These are phyloP conservation scores for Sporothrix phasma DNA, from an alignment of 2,329 filamentous ascomycete species.

Conservation along the genomic window DNA sequence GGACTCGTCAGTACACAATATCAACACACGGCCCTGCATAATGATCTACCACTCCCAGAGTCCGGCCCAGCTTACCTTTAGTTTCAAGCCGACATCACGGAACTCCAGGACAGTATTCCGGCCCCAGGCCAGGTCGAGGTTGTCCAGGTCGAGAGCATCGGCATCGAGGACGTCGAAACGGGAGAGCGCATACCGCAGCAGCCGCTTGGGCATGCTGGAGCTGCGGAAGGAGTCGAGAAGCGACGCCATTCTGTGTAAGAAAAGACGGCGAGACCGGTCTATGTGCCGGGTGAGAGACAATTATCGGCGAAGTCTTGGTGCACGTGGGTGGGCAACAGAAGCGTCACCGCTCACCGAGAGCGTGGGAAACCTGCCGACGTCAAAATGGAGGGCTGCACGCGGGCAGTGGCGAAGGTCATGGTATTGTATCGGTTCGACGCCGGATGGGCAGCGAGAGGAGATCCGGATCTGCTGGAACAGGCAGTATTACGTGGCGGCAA, in stretches of 20 bases:
- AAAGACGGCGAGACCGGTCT: background rate
- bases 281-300: background rate
- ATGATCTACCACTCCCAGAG: too few relatives aligned
- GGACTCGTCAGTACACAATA: background rate
- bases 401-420: conserved; percentile 17
- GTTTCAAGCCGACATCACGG: conserved; percentile 70
- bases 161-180: conserved; percentile 81
- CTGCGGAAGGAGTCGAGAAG: conserved; percentile 56
- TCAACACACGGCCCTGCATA: too few relatives aligned
- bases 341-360: conserved; percentile 13
- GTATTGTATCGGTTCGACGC: conserved; percentile 4
- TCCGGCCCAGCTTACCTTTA: conserved; percentile 49
- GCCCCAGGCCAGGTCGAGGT: conserved; percentile 74
- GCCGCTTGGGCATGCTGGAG: conserved; percentile 76
- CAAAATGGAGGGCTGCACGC: conserved; percentile 12
- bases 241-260: conserved; percentile 52
- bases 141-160: conserved; percentile 74
- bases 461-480: background rate
- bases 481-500: background rate
- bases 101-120: conserved; percentile 76
- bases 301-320: background rate
- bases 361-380: conserved; percentile 2
- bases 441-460: background rate
- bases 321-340: background rate
- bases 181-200: conserved; percentile 77